Conservation (phyloP, 176 grass and related monocot species). For the Oryza australiensis region DNA sequence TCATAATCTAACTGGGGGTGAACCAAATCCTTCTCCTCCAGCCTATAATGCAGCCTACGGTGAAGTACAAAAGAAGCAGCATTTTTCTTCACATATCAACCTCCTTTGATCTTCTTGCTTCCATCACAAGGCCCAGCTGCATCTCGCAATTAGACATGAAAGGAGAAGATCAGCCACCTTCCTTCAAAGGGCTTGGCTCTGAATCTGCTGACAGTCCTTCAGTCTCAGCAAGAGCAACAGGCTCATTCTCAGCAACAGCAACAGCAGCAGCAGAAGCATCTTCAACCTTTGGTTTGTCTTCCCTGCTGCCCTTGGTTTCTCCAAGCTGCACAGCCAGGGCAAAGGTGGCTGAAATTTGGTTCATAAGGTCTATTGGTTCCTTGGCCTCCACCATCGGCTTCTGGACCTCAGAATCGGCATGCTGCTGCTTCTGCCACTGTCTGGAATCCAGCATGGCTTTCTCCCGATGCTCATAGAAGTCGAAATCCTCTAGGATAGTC, state of each 20-base stretch:
- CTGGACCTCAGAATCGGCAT: not conserved
- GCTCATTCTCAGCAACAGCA: not conserved
- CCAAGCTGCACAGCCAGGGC: conserved; percentile 33
- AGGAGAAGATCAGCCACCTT: not conserved
- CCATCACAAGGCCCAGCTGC: not conserved
- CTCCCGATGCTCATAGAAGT: conserved; percentile 70
- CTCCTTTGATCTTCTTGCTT: not conserved
- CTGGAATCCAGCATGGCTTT: conserved; percentile 67
- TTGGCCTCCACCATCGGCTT: conserved; percentile 4
- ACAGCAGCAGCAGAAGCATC: conserved; percentile 4
- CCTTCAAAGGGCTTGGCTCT: not conserved
- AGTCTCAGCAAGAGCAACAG: conserved; percentile 19
- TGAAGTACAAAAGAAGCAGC: conserved; percentile 25
- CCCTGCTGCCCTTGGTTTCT: conserved; percentile 25
- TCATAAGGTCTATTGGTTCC: conserved; percentile 8
- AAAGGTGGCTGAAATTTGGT: conserved; percentile 45
- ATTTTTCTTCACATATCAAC: not conserved
- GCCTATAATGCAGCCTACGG: not conserved
- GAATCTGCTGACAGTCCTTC: conserved; percentile 31
- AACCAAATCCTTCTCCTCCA: conserved; percentile 19
- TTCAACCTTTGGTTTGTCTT: conserved; percentile 18
- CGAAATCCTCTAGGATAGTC: conserved; percentile 69
- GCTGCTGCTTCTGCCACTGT: conserved; percentile 39
- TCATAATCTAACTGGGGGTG: conserved; percentile 16
- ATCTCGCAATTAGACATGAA: not conserved